Evolutionary conservation across 805 yeast species (phyloP), one percentile per base, ranked within the genome.

Genomic region (Komagataella mondaviorum): DNA sequence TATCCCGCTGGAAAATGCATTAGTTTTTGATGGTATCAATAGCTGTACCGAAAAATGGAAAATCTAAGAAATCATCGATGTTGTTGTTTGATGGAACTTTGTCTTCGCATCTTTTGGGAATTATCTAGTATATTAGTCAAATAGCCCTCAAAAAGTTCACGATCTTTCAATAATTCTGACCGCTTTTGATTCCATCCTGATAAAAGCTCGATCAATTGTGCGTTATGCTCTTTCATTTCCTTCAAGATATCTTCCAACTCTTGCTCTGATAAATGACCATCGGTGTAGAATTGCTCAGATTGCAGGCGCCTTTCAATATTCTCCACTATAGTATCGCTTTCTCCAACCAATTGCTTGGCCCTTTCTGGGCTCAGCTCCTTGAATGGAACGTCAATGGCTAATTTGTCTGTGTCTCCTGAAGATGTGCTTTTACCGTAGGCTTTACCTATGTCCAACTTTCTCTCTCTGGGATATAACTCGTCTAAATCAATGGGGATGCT

Each of bases 91-190:
- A 44, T 17, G 3, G 46, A 18, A 16, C 14, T 54, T 22, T 53
- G 53, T 49, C 91, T 71, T 57, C 85, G 76, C 49, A 85, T 59
- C 58, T 87, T 78, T 64, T 93, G 96, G 6, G 96, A 85, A 62
- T 90, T 89, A 6, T 96, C 97, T 14, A 90, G 86, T 57, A 90
- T 69, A 59, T 88, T 89, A 61, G 88, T 96, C 46, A 93, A 89
- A 57, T 93, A 95, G 2, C 83, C 75, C 58, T 91, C 96, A 61
- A 83, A 89, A 14, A 90, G 78, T 39, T 76, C 77, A 59, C 86
- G 85, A 63, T 89, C 95, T 46, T 72, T 75, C 52, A 69, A 69
- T 17, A 82, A 66, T 6, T 73, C 79, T 43, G 63, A 62, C 48
- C 75, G 69, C 53, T 75, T 70, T 54, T 74, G 64, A 49, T 71